A percentile compares a stretch with the other conserved stretches of the same genome.
Evolutionary conservation across 768 basidiomycete genomes (phyloP).

Genomic region (Naganishia randhawae): DNA sequence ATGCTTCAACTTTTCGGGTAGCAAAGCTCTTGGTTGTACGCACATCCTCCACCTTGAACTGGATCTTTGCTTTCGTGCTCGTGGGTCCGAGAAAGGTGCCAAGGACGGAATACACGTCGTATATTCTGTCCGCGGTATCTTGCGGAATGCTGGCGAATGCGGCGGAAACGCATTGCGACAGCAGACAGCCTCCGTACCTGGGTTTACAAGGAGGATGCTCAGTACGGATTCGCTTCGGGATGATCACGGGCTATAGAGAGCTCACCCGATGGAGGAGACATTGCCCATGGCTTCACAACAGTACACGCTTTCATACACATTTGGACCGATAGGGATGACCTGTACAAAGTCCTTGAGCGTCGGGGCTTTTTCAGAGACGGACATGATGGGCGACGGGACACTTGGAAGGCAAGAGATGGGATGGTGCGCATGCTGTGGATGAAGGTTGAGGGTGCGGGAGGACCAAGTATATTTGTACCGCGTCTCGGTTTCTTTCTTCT

Average conservation of each 20-base stretch:
- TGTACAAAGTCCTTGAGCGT: slow-evolving; percentile 15
- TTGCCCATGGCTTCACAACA: slow-evolving; percentile 7
- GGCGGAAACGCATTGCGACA: slow-evolving; percentile 1
- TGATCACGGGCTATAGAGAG: background rate
- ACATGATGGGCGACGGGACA: background rate
- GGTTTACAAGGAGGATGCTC: background rate
- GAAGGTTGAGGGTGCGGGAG: background rate
- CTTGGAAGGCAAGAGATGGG: background rate
- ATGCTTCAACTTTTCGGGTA: slow-evolving; percentile 29
- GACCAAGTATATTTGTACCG: background rate
- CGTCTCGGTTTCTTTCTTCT: background rate
- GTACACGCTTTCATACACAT: slow-evolving; percentile 7
- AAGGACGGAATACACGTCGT: slow-evolving; percentile 31
- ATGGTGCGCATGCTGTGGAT: background rate
- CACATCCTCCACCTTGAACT: slow-evolving; percentile 27
- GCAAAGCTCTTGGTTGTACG: slow-evolving; percentile 28
- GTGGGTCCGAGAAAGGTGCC: slow-evolving; percentile 32
- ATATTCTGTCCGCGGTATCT: background rate
- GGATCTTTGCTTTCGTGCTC: slow-evolving; percentile 27
- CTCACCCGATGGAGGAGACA: background rate
- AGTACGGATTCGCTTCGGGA: background rate
- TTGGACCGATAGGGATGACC: slow-evolving; percentile 2
- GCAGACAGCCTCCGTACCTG: slow-evolving; percentile 5
- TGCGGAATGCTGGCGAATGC: slow-evolving; percentile 9
- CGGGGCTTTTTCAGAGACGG: background rate